Evolutionary conservation across 257 asterid species (phyloP).

Genomic region (Cordia subcordata): DNA sequence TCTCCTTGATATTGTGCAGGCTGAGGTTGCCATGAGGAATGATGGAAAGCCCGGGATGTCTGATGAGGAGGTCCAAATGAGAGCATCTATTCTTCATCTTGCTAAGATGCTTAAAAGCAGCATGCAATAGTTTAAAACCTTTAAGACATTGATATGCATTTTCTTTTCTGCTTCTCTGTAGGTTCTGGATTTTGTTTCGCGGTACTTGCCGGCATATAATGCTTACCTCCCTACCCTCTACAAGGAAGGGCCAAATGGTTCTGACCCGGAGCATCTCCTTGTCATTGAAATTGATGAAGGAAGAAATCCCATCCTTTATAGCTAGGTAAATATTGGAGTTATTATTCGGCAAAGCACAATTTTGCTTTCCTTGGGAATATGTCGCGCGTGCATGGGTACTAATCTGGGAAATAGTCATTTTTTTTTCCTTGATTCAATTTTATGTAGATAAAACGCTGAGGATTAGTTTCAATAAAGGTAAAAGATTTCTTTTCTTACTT

Average conservation of each 20-base stretch:
- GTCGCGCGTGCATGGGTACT: not conserved
- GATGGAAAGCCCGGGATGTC: conserved; percentile 86
- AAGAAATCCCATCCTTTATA: conserved; percentile 81
- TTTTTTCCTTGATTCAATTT: not conserved
- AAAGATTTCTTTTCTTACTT: too few species aligned
- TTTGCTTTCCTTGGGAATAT: not conserved
- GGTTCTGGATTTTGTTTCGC: conserved; percentile 87
- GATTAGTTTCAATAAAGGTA: not conserved
- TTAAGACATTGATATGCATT: not conserved
- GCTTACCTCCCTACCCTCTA: conserved; percentile 94
- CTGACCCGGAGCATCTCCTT: conserved; percentile 64
- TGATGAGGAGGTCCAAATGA: conserved; percentile 65
- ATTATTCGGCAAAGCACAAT: conserved; percentile 7
- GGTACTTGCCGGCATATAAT: conserved; percentile 91
- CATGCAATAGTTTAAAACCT: not conserved
- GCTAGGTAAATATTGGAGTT: conserved; percentile 30
- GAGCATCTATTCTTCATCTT: not conserved
- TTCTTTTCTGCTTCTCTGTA: conserved; percentile 16
- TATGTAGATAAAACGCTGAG: not conserved
- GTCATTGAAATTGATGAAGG: conserved; percentile 80
- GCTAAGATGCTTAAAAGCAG: not conserved
- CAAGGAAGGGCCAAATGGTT: conserved; percentile 90
- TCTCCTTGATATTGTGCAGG: conserved; percentile 34
- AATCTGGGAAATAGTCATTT: not conserved
- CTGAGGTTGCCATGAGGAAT: conserved; percentile 88